Conservation (phyloP, 257 asterid genomes). For the Nemophila menziesii region DNA sequence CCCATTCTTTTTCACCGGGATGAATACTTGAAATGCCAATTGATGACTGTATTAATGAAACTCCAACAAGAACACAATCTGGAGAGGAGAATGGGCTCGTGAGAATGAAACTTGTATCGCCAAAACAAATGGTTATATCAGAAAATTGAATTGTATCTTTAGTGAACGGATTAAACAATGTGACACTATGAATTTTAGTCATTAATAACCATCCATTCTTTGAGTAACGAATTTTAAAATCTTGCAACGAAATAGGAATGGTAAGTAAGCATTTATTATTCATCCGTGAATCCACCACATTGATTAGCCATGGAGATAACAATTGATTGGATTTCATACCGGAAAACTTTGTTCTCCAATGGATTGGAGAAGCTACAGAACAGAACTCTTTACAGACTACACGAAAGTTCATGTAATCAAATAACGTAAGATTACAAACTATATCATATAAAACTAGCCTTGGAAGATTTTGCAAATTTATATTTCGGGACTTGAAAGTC, state of each 20-base stretch:
- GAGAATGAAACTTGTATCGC: too few relatives aligned
- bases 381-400: neutral
- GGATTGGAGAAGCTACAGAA: neutral
- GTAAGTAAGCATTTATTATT: neutral
- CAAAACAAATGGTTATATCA: neutral
- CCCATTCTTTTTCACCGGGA: neutral
- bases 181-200: neutral
- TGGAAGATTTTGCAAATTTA: neutral
- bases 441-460: neutral
- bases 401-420: conserved; percentile 1
- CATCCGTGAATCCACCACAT: neutral
- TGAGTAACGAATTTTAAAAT: neutral
- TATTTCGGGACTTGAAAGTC: too few relatives aligned
- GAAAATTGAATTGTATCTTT: neutral
- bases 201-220: neutral
- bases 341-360: neutral
- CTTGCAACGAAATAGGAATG: neutral
- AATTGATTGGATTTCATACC: neutral
- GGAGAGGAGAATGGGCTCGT: neutral
- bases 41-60: neutral
- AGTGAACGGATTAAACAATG: neutral
- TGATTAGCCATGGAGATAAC: neutral
- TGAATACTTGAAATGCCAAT: neutral
- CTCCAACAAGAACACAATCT: neutral
- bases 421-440: neutral